Conservation (phyloP, 768 basidiomycete genomes). For the Lentinula raphanica region DNA sequence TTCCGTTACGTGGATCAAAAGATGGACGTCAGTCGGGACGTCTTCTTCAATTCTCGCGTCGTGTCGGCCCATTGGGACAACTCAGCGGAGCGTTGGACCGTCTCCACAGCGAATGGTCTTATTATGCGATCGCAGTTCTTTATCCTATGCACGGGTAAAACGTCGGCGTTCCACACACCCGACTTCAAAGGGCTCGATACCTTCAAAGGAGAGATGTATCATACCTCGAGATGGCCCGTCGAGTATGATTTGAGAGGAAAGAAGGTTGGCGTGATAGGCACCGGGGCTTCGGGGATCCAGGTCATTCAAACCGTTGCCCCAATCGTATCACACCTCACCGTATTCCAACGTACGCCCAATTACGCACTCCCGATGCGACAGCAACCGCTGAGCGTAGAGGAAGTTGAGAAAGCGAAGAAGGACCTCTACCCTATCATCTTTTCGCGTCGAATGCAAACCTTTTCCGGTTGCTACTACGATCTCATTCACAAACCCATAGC, state of each 20-base stretch:
- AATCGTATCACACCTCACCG: constrained; percentile 7
- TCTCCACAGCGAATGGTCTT: not conserved
- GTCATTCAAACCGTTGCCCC: constrained; percentile 10
- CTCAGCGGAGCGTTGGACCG: not conserved
- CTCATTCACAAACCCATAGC: not conserved
- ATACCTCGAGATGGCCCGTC: constrained; percentile 1
- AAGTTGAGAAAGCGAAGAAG: not conserved
- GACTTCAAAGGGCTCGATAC: constrained; percentile 3
- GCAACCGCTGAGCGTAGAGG: not conserved
- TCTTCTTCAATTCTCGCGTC: not conserved
- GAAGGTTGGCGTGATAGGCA: constrained; percentile 2
- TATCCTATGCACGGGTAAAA: constrained; percentile 3
- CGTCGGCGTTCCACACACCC: not conserved
- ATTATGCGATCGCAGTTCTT: not conserved
- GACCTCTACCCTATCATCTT: not conserved
- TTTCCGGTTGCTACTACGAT: constrained; percentile 1
- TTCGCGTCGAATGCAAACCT: not conserved
- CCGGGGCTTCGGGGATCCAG: not conserved
- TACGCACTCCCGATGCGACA: constrained; percentile 1
- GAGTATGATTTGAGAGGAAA: constrained; percentile 1
- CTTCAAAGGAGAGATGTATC: not conserved
- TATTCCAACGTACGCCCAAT: constrained; percentile 13
- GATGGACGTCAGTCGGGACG: not conserved
- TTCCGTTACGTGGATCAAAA: constrained; percentile 4
- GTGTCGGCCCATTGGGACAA: not conserved